These are phyloP conservation scores for Epichloe scottii DNA, from an alignment of 2,329 filamentous ascomycete genomes.

Conservation along the genomic window DNA sequence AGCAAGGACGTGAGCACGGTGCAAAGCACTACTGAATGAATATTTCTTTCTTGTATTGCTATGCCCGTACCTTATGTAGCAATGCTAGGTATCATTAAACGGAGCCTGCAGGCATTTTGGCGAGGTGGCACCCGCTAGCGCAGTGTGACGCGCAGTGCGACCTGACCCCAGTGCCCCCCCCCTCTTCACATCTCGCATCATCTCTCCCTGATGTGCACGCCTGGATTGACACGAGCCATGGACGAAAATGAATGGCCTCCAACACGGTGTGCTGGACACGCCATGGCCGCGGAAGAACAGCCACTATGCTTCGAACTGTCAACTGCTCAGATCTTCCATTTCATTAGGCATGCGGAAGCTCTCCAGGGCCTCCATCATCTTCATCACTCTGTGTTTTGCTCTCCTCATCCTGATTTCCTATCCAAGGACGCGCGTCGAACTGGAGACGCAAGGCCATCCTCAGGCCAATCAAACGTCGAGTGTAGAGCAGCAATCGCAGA, in stretches of 20 bases:
- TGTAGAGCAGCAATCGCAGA: neutral
- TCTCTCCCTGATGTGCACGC: no score
- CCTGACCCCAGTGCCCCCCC: neutral
- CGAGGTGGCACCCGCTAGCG: neutral
- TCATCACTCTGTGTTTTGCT: neutral
- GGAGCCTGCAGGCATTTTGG: neutral
- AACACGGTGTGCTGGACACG: no score
- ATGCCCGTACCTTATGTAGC: no score
- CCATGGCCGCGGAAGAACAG: neutral
- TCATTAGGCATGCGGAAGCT: neutral
- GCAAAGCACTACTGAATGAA: no score
- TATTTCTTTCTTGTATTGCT: no score
- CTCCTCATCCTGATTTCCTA: neutral
- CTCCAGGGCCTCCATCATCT: neutral
- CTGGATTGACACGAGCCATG: no score
- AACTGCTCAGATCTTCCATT: neutral
- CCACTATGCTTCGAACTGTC: neutral
- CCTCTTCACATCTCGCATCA: neutral
- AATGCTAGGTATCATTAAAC: no score
- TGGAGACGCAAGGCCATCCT: neutral
- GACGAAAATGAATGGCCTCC: no score
- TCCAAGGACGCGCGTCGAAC: neutral
- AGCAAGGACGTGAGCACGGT: no score
- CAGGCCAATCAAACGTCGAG: neutral
- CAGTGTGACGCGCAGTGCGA: neutral